Conservation (phyloP, 164 flowering plant species). For the Pachysandra terminalis region DNA sequence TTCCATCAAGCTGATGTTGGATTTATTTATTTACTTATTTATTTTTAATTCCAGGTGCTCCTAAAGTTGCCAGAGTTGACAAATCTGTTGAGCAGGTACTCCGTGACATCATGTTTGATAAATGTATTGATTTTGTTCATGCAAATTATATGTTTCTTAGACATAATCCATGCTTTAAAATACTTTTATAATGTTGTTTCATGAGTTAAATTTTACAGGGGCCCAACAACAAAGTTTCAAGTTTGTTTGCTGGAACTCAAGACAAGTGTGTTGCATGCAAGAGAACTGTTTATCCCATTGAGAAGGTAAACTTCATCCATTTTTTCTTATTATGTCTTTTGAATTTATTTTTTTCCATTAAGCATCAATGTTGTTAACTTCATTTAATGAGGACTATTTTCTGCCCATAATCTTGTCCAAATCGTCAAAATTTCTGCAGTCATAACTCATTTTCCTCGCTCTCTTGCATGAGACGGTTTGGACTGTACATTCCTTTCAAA, state of each 20-base stretch:
- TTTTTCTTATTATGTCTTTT: neutral
- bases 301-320: conserved; percentile 52
- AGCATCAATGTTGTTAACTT: too few relatives aligned
- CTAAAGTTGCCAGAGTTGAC: conserved; percentile 49
- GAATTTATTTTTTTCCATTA: too few relatives aligned
- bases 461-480: neutral
- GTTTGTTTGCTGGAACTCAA: conserved; percentile 88
- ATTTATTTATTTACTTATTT: neutral
- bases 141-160: neutral
- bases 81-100: conserved; percentile 64
- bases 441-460: neutral
- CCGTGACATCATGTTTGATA: neutral
- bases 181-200: neutral
- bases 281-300: conserved; percentile 90
- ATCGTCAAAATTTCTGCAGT: too few relatives aligned
- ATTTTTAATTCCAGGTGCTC: conserved; percentile 63
- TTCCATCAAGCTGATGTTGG: neutral
- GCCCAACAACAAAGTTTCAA: conserved; percentile 62
- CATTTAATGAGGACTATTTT: too few relatives aligned
- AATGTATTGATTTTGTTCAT: neutral
- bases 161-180: neutral
- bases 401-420: too few relatives aligned
- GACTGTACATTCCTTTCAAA: too few relatives aligned
- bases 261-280: conserved; percentile 91
- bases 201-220: conserved; percentile 30